Base-by-base conservation (phyloP, 257 asterid genomes). In the Solanum medicagineum region DNA sequence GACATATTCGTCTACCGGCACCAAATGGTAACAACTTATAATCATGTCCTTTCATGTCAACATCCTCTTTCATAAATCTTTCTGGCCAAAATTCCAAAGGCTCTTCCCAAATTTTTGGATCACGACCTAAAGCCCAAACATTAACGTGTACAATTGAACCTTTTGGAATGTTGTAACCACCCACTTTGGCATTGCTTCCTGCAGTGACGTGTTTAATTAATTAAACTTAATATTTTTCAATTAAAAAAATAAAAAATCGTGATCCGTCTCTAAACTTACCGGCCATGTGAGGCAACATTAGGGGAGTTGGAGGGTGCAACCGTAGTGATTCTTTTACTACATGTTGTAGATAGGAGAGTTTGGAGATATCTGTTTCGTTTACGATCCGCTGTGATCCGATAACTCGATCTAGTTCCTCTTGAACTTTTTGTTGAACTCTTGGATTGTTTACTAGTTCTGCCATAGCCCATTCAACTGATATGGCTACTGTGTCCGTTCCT, bases 401-500 rank as follows among this genome's bases (percentile, higher is more conserved):
- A 2, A 94, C 97, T 2, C 90, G 90, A 79, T 94, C 95, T 12
- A 95, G 90, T 63, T 95, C 98, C 65, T 92, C 96, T 62, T 93
- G 98, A 22, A 89, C 89, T 90, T 95, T 95, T 16, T 91, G 91
- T 83, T 95, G 98, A 20, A 95, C 98, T 81, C 98, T 86, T 1
- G 97, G 98, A 88, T 93, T 95, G 86, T 90, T 86, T 0, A 95
- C 94, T 73, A 95, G 84, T 91, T 93, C 98, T 0, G 98, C 97
- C 90, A 95, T 57, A 3, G 92, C 96, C 98, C 98, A 95, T 56
- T 95, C 98, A 6, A 89, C 96, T 2, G 95, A 87, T 66, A 94
- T 95, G 10, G 97, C 85, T 70, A 93, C 87, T 3, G 99, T 95
- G 88, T 95, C 99, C 96, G 93, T 94, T 36, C 98, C 98, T 0